Evolutionary conservation across 2,329 filamentous ascomycete species (phyloP), one percentile per base, ranked within the genome.

Genomic region (Knufia petricola): DNA sequence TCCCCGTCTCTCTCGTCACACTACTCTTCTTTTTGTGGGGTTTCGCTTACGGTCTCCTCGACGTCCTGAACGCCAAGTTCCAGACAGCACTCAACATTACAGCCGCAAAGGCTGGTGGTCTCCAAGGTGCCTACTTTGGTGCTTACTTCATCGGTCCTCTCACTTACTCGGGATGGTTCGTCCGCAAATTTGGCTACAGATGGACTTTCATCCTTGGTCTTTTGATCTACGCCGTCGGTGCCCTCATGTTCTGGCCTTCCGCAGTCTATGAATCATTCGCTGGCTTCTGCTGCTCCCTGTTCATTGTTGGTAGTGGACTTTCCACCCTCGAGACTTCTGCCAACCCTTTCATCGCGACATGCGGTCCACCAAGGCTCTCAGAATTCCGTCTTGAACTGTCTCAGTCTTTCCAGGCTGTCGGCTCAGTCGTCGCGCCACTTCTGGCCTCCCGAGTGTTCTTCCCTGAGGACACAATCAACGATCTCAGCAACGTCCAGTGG

Each of bases 201-300:
- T 79, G 79, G 36, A 87, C 85, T 0, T 89, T 92, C 58, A 89
- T 92, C 51, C 72, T 82, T 23, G 86, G 85, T 31, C 71, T 88
- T 4, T 72, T 67, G 50, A 73, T 87, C 38, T 86, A 87, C 63
- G 80, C 82, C 1, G 72, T 79, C 3, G 84, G 83, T 1, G 86
- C 84, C 30, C 78, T 90, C 54, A 87, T 88, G 67, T 89, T 90
- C 67, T 92, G 85, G 86, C 86, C 86, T 0, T 84, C 82, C 1
- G 84, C 82, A 6, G 78, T 89, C 8, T 76, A 87, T 51, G 74
- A 75, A 38, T 84, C 79, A 13, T 89, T 88, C 59, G 78, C 74
- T 21, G 85, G 84, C 7, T 89, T 88, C 67, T 87, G 83, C 58
- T 77, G 56, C 30, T 52, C 52, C 23, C 72, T 85, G 57, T 86